A percentile compares a stretch with the other conserved stretches of the same genome.
Conservation (phyloP, 305 asterid genomes). For the Fraxinus paxiana region DNA sequence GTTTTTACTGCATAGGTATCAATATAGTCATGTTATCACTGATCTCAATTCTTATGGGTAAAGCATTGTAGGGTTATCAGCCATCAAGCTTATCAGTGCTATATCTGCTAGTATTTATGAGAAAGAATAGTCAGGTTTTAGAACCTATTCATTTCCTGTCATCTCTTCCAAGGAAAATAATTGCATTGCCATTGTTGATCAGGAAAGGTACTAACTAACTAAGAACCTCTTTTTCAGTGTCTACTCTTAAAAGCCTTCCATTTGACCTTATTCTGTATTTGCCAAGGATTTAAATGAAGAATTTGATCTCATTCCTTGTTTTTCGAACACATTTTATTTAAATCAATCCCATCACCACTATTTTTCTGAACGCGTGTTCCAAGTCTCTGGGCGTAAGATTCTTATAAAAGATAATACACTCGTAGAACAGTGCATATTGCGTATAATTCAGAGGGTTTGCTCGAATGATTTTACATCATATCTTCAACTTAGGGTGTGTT, state of each 20-base stretch:
- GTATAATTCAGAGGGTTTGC: neutral
- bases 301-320: neutral
- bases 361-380: neutral
- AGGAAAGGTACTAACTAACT: neutral
- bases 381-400: neutral
- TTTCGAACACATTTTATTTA: neutral
- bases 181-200: neutral
- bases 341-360: neutral
- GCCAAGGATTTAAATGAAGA: neutral
- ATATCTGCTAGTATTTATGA: neutral
- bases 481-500: neutral
- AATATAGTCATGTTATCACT: neutral
- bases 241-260: neutral
- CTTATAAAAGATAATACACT: neutral
- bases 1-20: neutral
- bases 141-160: neutral
- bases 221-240: neutral
- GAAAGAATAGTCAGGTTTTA: neutral
- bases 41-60: neutral
- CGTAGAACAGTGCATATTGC: neutral
- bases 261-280: neutral
- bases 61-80: neutral
- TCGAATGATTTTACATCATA: neutral
- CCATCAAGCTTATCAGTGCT: neutral
- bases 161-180: neutral